phyloP scores from a whole-genome alignment of 495 filamentous ascomycete species.

The Stereocaulon alpinum region DNA sequence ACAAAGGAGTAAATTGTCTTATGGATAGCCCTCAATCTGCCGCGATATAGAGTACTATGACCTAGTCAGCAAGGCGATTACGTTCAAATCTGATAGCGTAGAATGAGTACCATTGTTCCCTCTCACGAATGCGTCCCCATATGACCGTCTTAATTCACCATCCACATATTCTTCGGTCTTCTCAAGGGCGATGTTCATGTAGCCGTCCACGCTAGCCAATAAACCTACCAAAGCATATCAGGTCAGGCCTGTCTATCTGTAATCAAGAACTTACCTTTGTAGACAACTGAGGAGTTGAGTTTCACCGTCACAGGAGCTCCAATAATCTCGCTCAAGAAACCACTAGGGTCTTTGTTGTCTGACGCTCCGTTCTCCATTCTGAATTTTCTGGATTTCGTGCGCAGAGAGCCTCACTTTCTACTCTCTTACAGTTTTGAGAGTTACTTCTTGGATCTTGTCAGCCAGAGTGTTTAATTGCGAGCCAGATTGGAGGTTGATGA shows the following conservation, averaged over 20 bases:
- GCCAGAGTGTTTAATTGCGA: neutral
- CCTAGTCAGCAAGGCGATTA: neutral
- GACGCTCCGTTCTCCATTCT: slow-evolving; percentile 64
- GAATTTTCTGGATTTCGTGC: neutral
- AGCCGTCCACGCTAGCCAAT: slow-evolving; percentile 72
- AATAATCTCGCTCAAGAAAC: slow-evolving; percentile 85
- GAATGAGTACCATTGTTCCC: slow-evolving; percentile 75
- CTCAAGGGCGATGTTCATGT: slow-evolving; percentile 98
- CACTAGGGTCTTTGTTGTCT: slow-evolving; percentile 79
- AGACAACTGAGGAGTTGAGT: slow-evolving; percentile 89
- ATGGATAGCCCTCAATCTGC: slow-evolving; percentile 39
- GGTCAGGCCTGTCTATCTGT: neutral
- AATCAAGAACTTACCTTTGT: slow-evolving; percentile 57
- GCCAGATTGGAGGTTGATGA: too few species aligned
- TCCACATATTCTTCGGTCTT: slow-evolving; percentile 87
- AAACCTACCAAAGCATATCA: neutral
- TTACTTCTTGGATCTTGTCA: too few species aligned
- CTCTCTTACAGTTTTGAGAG: neutral
- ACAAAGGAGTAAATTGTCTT: neutral
- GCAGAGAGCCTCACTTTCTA: neutral
- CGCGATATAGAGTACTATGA: slow-evolving; percentile 61
- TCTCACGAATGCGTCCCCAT: slow-evolving; percentile 91
- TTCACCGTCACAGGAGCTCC: slow-evolving; percentile 88
- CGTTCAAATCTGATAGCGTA: neutral
- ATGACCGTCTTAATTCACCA: slow-evolving; percentile 66